Percentiles rank a stretch among this genome's conserved stretches.
phyloP scores from a whole-genome alignment of 306 rosid species.

The Nissolia schottii region DNA sequence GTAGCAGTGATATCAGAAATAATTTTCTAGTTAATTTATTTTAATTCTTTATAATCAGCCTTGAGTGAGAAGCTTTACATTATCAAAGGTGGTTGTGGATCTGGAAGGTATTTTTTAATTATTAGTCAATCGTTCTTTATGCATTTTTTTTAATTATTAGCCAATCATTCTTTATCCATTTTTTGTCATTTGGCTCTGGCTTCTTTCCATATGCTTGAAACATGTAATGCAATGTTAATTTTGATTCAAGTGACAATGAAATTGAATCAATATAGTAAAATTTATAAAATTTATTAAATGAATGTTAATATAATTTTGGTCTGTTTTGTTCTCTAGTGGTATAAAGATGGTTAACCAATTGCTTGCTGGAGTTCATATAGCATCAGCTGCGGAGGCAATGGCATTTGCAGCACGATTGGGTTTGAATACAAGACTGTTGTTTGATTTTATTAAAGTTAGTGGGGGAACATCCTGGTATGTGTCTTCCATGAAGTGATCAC shows the following conservation, averaged over 20 bases:
- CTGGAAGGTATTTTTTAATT: constrained; percentile 72
- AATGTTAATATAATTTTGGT: constrained; percentile 6
- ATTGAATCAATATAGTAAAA: neutral
- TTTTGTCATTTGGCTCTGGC: constrained; percentile 12
- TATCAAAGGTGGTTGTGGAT: constrained; percentile 85
- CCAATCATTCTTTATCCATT: constrained; percentile 8
- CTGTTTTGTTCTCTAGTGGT: constrained; percentile 51
- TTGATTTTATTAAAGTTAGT: constrained; percentile 64
- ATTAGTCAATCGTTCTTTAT: constrained; percentile 11
- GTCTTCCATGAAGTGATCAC: constrained; percentile 9
- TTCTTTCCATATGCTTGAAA: constrained; percentile 20
- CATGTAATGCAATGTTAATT: constrained; percentile 17
- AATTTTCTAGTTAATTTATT: constrained; percentile 26
- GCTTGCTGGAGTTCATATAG: constrained; percentile 99
- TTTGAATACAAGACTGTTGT: constrained; percentile 67
- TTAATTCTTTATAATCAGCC: constrained; percentile 48
- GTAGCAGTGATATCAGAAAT: constrained; percentile 13
- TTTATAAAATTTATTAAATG: neutral
- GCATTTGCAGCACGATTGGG: constrained; percentile 94
- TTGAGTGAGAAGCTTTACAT: constrained; percentile 92
- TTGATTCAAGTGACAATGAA: constrained; percentile 12
- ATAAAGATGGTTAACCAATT: constrained; percentile 94
- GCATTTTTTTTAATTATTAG: constrained; percentile 3
- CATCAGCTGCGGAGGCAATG: constrained; percentile 94
- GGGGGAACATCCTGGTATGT: constrained; percentile 89